Base-by-base conservation (phyloP, 1,284 basidiomycete genomes). In the Albatrellus sp. region DNA sequence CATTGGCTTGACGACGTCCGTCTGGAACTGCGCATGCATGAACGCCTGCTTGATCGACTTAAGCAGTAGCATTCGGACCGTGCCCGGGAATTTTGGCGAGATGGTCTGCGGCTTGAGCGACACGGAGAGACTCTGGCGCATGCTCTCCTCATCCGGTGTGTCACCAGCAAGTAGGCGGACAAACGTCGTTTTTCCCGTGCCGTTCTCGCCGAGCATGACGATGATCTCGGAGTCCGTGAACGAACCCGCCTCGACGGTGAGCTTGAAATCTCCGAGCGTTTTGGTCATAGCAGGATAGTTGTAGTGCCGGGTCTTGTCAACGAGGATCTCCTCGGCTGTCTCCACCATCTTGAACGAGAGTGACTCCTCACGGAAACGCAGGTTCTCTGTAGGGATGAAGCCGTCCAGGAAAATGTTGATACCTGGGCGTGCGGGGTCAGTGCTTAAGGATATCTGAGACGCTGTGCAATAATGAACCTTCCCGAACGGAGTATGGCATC, bases 371-470 rank as follows among this genome's bases (percentile, higher is more conserved):
- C 92, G 81, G 80, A 97, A 97, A 48, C 93, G 89, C 57, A 98
- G 63, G 65, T 98, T 98, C 64, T 97, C 92, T n/a, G 93, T 96
- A 5, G 93, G 93, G 54, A 97, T 90, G 68, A 91, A 91, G 44
- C 92, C 92, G 58, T 98, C 93, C 47, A 98, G 70, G 77, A 97
- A 97, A 57, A 96, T 96, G 67, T 97, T 97, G 70, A 98, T 96
- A 54, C 92, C 89, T 88, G 52, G 5, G 29, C 3, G 19, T 11
- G 29, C 29, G 19, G 49, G 11, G 11, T 6, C 28, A 36, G 30
- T 37, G 37, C 20, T 36, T 3, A 37, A 13, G 5, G 33, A 29
- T 11, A 20, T 40, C 29, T 40, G 13, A 3, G 24, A 32, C 17
- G 9, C 12, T 17, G 8, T 29, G 5, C 17, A 2, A 24, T 31